Percentiles rank a stretch among this genome's conserved stretches.
phyloP scores from a whole-genome alignment of 2,329 filamentous ascomycete genomes.

The Colletotrichum orbiculare region DNA sequence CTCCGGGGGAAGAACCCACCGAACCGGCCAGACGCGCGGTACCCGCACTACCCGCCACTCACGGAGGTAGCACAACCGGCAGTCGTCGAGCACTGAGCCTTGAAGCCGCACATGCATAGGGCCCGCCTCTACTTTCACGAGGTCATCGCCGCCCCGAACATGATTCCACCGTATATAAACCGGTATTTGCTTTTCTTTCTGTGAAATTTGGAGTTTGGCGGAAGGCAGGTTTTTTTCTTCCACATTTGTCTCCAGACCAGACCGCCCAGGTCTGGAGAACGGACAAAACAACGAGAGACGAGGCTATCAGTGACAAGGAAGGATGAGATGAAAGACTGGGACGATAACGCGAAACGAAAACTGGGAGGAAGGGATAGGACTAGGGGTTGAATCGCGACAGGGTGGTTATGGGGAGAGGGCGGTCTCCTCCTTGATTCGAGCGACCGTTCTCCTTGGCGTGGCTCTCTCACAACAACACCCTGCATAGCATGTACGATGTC shows the following conservation, averaged over 20 bases:
- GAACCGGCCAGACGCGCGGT: conserved; percentile 32
- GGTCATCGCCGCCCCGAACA: neutral
- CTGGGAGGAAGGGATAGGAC: neutral
- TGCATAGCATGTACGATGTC: conserved; percentile 34
- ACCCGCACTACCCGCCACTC: conserved; percentile 42
- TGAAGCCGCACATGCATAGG: conserved; percentile 1
- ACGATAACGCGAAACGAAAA: conserved; percentile 5
- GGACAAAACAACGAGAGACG: conserved; percentile 17
- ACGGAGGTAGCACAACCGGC: conserved; percentile 41
- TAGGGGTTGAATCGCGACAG: conserved; percentile 3
- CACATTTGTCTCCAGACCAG: neutral
- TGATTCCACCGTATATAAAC: conserved; percentile 32
- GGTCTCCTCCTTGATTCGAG: conserved; percentile 12
- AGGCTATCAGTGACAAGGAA: conserved; percentile 22
- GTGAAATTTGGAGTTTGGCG: conserved; percentile 17
- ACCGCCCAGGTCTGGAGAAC: neutral
- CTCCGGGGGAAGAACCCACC: conserved; percentile 55
- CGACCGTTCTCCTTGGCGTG: conserved; percentile 23
- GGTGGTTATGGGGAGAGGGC: conserved; percentile 5
- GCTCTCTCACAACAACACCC: conserved; percentile 1
- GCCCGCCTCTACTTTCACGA: conserved; percentile 7
- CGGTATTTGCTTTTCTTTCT: conserved; percentile 13
- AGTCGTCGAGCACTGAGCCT: neutral
- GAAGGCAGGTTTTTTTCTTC: neutral
- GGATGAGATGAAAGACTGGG: conserved; percentile 22